phyloP scores from a whole-genome alignment of 306 rosid genomes.

The Prunus padus region DNA sequence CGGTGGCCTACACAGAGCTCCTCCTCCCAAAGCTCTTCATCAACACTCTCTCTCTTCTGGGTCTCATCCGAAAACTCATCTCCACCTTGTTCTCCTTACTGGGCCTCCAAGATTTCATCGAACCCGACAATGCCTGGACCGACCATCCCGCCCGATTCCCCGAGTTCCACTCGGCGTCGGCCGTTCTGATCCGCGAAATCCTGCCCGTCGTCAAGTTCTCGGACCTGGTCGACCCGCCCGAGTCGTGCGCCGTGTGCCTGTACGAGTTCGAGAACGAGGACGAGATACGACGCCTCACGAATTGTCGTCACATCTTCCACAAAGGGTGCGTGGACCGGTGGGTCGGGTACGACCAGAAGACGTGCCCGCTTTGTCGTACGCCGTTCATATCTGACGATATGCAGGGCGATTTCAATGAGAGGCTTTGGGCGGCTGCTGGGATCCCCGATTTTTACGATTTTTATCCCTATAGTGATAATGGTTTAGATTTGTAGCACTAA shows the following conservation, averaged over 20 bases:
- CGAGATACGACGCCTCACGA: constrained; percentile 67
- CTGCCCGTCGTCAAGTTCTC: constrained; percentile 66
- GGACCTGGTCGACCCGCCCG: constrained; percentile 58
- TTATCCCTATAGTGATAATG: constrained; percentile 24
- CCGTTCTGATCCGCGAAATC: constrained; percentile 53
- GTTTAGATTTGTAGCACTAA: constrained; percentile 30
- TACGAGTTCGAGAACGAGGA: constrained; percentile 70
- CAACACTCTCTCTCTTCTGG: constrained; percentile 49
- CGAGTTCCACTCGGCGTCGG: constrained; percentile 47
- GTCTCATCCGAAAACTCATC: constrained; percentile 53
- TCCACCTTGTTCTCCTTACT: constrained; percentile 35
- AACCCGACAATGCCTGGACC: constrained; percentile 54
- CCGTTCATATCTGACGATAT: constrained; percentile 59
- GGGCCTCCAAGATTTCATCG: constrained; percentile 63
- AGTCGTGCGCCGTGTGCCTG: constrained; percentile 75
- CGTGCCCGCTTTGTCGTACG: constrained; percentile 85
- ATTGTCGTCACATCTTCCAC: constrained; percentile 88
- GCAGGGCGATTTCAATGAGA: constrained; percentile 52
- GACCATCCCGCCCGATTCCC: constrained; percentile 16
- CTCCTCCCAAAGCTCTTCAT: constrained; percentile 62
- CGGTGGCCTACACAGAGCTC: constrained; percentile 64
- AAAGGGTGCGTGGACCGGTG: constrained; percentile 79
- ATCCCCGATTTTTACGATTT: constrained; percentile 47
- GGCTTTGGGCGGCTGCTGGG: constrained; percentile 62
- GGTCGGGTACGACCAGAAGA: constrained; percentile 77